Conservation (phyloP, 495 filamentous ascomycete species). For the Aspergillus indologenus region DNA sequence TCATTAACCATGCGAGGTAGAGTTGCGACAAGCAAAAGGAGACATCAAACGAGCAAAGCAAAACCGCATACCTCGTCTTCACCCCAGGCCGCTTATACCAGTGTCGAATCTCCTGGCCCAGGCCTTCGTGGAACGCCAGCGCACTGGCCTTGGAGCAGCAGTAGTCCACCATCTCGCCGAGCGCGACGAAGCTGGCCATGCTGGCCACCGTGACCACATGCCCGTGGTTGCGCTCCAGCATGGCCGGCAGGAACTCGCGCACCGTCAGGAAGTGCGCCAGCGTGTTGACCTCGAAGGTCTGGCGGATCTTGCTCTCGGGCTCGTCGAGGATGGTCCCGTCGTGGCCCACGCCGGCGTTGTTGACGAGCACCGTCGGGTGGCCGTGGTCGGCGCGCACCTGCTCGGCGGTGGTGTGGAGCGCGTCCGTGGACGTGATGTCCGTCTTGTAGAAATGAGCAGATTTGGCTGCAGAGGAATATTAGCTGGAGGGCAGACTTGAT, state of each 20-base stretch:
- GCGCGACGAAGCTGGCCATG: constrained; percentile 51
- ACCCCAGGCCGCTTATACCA: constrained; percentile 45
- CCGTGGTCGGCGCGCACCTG: constrained; percentile 46
- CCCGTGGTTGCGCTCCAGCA: constrained; percentile 58
- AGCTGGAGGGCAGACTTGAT: not conserved
- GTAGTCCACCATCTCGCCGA: constrained; percentile 53
- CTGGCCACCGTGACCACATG: constrained; percentile 57
- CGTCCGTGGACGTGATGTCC: constrained; percentile 50
- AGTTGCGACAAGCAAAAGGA: not conserved
- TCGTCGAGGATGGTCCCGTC: constrained; percentile 47
- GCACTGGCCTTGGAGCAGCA: constrained; percentile 55
- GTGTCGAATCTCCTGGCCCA: constrained; percentile 41
- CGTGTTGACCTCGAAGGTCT: constrained; percentile 59
- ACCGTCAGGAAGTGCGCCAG: constrained; percentile 56
- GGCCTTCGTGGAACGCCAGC: constrained; percentile 52
- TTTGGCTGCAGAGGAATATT: not conserved
- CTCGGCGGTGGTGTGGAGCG: constrained; percentile 42
- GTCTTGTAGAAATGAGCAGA: constrained; percentile 39
- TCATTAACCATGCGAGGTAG: not conserved
- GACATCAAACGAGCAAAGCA: not conserved
- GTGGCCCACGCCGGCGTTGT: constrained; percentile 58
- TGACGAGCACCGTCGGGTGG: constrained; percentile 54
- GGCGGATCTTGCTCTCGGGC: constrained; percentile 42
- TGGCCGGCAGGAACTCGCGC: constrained; percentile 58
- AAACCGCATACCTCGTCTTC: constrained; percentile 37